These are phyloP conservation scores for Phytophthora citricola DNA, from an alignment of 352 stramenopile genomes.

Conservation along the genomic window DNA sequence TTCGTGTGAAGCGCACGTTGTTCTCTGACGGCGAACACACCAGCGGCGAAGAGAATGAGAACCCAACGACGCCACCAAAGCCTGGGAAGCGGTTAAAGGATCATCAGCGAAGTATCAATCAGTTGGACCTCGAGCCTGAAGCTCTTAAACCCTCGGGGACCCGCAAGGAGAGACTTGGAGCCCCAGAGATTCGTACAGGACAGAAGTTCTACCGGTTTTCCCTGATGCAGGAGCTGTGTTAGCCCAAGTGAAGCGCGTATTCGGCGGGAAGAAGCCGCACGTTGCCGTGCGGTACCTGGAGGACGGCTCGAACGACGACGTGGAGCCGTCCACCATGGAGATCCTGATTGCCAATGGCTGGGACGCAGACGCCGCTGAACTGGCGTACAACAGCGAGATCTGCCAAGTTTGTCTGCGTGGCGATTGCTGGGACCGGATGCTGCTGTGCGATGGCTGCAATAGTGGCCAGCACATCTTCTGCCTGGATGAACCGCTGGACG, in stretches of 20 bases:
- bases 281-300: slow-evolving; percentile 71
- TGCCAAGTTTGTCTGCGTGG: slow-evolving; percentile 86
- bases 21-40: slow-evolving; percentile 65
- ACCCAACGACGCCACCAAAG: slow-evolving; percentile 9
- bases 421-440: slow-evolving; percentile 82
- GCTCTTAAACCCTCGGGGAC: slow-evolving; percentile 58
- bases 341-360: slow-evolving; percentile 86
- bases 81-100: slow-evolving; percentile 7
- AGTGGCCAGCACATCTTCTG: slow-evolving; percentile 87
- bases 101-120: slow-evolving; percentile 1
- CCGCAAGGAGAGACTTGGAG: slow-evolving; percentile 52
- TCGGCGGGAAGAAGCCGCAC: slow-evolving; percentile 83
- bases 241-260: slow-evolving; percentile 75
- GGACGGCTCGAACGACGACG: slow-evolving; percentile 57
- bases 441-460: slow-evolving; percentile 86
- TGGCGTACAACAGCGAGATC: slow-evolving; percentile 82
- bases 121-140: slow-evolving; percentile 48
- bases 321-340: slow-evolving; percentile 76
- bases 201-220: slow-evolving; percentile 85
- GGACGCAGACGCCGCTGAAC: slow-evolving; percentile 65
- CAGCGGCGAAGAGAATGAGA: slow-evolving; percentile 70
- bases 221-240: slow-evolving; percentile 61
- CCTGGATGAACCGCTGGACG: slow-evolving; percentile 56
- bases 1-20: slow-evolving; percentile 68
- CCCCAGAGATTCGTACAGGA: slow-evolving; percentile 61